Conservation (phyloP, 108 stramenopile species). For the Skeletonema menzelii region DNA sequence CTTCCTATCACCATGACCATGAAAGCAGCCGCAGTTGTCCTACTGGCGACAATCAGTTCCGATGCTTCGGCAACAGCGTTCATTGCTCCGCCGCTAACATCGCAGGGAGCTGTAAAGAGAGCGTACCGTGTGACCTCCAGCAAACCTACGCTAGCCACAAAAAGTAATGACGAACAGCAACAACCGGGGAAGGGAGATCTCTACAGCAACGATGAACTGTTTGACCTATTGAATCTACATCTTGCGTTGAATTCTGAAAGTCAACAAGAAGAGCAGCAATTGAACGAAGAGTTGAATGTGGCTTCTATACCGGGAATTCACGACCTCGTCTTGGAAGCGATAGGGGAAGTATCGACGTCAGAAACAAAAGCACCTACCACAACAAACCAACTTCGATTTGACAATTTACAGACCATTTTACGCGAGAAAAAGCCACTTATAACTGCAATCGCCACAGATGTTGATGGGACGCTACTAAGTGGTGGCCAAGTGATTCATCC, state of each 20-base stretch:
- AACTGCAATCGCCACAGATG: conserved; percentile 83
- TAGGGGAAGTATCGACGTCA: conserved; percentile 29
- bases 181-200: conserved; percentile 61
- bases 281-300: background rate
- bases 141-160: background rate
- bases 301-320: conserved; percentile 50
- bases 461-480: conserved; percentile 85
- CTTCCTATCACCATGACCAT: background rate
- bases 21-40: background rate
- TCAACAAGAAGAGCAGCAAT: background rate
- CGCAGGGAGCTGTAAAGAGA: background rate
- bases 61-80: background rate
- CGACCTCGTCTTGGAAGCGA: conserved; percentile 62
- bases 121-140: background rate
- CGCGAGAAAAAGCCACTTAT: conserved; percentile 31
- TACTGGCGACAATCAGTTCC: background rate
- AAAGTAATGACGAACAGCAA: background rate
- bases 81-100: background rate
- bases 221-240: conserved; percentile 60
- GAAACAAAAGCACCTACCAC: conserved; percentile 17
- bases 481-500: conserved; percentile 71
- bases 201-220: conserved; percentile 73
- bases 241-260: conserved; percentile 34
- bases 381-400: conserved; percentile 7
- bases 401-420: conserved; percentile 17